Evolutionary conservation across 2,329 filamentous ascomycete species (phyloP), one percentile per base, ranked within the genome.

Genomic region (Fusarium sororula): DNA sequence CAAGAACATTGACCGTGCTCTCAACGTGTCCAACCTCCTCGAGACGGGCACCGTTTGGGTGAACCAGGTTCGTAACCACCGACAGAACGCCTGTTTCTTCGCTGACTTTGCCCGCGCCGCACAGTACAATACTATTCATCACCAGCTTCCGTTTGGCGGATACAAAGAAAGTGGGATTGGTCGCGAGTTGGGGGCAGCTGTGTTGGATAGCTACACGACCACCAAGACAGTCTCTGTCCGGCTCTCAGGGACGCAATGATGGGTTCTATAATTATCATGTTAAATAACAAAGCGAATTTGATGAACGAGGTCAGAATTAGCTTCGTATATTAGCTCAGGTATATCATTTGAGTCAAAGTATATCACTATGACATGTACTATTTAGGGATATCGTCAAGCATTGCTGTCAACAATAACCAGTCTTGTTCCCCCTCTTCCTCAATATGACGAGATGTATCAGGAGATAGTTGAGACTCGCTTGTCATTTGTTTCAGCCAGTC

Each of bases 61-160:
- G 0, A 50, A 50, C 11, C 47, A 50, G 28, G 47, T 50, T 32
- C 11, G 47, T 50, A 18, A 5, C 13, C 1, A 28, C 5, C 17
- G 0, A 45, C 18, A 47, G 1, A 28, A 17, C 20, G 1, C 1
- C 1, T 11, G 0, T 6, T 22, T 22, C 0, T n/a, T 4, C 2
- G 7, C 45, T 48, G 3, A 48, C 20, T 9, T 30, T n/a, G 9
- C 32, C 7, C 6, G 30, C 3, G 12, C 7, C 20, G 26, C 17
- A 0, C 1, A 32, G 47, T 50, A 50, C 5, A 50, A 50, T n/a
- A 50, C 47, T 32, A 32, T 50, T 18, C 47, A 50, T 4, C 47
- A 32, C 2, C 47, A 50, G 22, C 47, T 50, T 50, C 22, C 47
- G 0, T 50, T 50, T 50, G 47, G 47, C 0, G 47, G 47, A 32